phyloP scores from a whole-genome alignment of 2,329 filamentous ascomycete species.

The Sarocladium oryzae region DNA sequence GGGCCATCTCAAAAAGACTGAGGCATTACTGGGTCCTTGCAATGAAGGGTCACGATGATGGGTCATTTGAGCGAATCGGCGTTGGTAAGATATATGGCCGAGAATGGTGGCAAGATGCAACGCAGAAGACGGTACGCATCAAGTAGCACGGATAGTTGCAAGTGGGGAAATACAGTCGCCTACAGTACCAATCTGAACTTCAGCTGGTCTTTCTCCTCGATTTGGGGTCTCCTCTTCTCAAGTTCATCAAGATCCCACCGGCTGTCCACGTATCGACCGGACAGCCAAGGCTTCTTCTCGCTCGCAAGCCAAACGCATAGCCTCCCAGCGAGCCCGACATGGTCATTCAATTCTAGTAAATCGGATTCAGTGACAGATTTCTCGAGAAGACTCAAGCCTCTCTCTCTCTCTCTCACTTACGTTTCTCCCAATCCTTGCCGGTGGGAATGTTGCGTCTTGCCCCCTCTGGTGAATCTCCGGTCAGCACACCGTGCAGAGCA shows the following conservation, averaged over 20 bases:
- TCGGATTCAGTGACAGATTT: too few relatives aligned
- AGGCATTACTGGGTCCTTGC: background rate
- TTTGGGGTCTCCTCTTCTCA: slow-evolving; percentile 22
- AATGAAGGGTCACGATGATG: background rate
- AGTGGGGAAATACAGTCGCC: too few relatives aligned
- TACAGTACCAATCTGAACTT: slow-evolving; percentile 15
- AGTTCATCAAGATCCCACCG: slow-evolving; percentile 27
- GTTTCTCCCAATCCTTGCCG: background rate
- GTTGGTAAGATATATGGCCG: slow-evolving; percentile 1
- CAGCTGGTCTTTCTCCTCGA: slow-evolving; percentile 21
- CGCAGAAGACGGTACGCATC: background rate
- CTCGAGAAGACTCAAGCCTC: background rate
- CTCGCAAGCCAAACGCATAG: slow-evolving; percentile 21
- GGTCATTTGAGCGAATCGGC: background rate
- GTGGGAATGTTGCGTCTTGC: background rate
- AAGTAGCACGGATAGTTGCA: background rate
- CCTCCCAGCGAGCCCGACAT: slow-evolving; percentile 17
- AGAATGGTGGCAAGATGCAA: slow-evolving; percentile 1
- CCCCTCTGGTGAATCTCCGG: slow-evolving; percentile 15
- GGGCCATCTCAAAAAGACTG: background rate
- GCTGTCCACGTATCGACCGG: slow-evolving; percentile 20
- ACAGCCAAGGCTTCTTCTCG: slow-evolving; percentile 29
- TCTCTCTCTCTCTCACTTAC: background rate
- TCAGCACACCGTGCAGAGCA: slow-evolving; percentile 12
- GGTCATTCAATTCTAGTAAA: background rate